phyloP scores from a whole-genome alignment of 1,139 yeast species.

The Pichia sp. region DNA sequence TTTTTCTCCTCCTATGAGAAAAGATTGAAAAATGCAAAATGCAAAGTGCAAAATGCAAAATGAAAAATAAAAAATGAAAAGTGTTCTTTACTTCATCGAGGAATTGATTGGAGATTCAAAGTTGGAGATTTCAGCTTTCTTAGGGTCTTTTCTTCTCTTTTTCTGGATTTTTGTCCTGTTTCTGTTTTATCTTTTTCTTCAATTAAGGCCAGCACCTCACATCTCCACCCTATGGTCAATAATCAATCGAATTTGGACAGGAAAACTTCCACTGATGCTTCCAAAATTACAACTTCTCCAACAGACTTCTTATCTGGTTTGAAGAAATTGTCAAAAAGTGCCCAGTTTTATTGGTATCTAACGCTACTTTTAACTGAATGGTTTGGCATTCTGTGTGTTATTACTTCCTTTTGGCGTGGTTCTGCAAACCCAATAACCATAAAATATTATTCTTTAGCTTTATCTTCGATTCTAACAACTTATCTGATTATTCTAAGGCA shows the following conservation, averaged over 20 bases:
- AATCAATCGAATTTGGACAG: not conserved
- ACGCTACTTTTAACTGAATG: conserved; percentile 40
- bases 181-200: not conserved
- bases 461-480: conserved; percentile 40
- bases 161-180: not conserved
- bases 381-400: conserved; percentile 31
- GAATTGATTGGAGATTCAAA: not conserved
- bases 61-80: not conserved
- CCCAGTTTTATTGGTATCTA: conserved; percentile 50
- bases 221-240: not conserved
- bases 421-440: conserved; percentile 26
- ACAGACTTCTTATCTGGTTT: conserved; percentile 7
- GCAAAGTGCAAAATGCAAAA: too few species aligned
- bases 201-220: not conserved
- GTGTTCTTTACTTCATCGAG: not conserved
- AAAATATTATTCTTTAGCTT: conserved; percentile 35
- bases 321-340: conserved; percentile 28
- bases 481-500: conserved; percentile 45
- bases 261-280: not conserved
- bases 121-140: not conserved
- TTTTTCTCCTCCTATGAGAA: not conserved
- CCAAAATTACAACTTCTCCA: not conserved
- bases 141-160: not conserved
- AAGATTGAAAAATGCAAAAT: not conserved
- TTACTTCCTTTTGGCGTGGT: conserved; percentile 33